Percentiles rank a stretch among this genome's conserved stretches.
Conservation (phyloP, 2,329 filamentous ascomycete genomes). For the Diaporthe australafricana region DNA sequence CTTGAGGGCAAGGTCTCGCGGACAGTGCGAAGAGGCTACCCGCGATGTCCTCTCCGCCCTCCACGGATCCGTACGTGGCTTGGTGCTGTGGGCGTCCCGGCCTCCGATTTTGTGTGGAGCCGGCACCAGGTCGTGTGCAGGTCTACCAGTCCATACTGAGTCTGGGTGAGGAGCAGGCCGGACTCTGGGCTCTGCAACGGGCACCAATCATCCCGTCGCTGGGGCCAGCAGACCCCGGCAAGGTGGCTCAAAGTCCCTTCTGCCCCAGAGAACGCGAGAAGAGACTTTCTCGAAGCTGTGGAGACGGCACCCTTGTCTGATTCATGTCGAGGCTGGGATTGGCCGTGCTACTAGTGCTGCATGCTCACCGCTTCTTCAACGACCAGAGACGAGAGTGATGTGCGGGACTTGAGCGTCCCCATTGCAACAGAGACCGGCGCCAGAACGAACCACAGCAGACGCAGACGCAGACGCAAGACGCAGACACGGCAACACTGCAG, state of each 20-base stretch:
- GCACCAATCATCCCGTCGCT: slow-evolving; percentile 15
- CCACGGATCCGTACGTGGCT: slow-evolving; percentile 30
- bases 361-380: slow-evolving; percentile 47
- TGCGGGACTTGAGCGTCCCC: slow-evolving; percentile 36
- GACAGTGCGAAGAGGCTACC: slow-evolving; percentile 27
- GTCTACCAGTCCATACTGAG: slow-evolving; percentile 6
- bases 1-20: slow-evolving; percentile 8
- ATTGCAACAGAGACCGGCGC: slow-evolving; percentile 35
- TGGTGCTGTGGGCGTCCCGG: slow-evolving; percentile 29
- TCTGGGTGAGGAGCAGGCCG: slow-evolving; percentile 19
- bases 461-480: slow-evolving; percentile 24
- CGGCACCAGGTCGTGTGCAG: slow-evolving; percentile 4
- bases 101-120: slow-evolving; percentile 33
- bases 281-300: slow-evolving; percentile 36
- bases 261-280: slow-evolving; percentile 31
- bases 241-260: slow-evolving; percentile 22
- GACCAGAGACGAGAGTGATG: slow-evolving; percentile 35
- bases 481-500: slow-evolving; percentile 27
- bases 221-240: slow-evolving; percentile 29
- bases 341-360: slow-evolving; percentile 33
- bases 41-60: slow-evolving; percentile 23
- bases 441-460: slow-evolving; percentile 28
- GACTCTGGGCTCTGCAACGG: slow-evolving; percentile 26
- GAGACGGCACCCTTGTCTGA: slow-evolving; percentile 27
- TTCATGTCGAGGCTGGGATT: slow-evolving; percentile 32